Evolutionary conservation across 2,329 filamentous ascomycete genomes (phyloP).

Genomic region (Colletotrichum viniferum): DNA sequence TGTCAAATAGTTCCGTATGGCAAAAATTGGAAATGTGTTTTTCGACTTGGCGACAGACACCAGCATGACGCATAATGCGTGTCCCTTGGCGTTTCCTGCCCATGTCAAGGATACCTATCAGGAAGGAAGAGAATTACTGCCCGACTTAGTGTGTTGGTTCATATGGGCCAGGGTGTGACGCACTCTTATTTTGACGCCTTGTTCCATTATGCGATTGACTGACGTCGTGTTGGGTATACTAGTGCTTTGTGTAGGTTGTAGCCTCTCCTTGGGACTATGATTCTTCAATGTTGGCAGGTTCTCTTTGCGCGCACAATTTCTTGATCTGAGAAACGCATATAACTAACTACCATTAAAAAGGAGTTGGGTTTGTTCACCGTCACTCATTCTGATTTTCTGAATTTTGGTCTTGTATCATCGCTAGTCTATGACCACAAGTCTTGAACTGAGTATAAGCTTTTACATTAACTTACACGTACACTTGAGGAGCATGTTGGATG

Average conservation of each 20-base stretch:
- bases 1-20: no score
- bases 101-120: background rate
- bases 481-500: background rate
- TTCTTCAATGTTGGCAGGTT: background rate
- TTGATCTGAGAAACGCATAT: background rate
- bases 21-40: no score
- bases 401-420: no score
- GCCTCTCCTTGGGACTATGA: no score
- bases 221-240: fast-evolving
- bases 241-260: fast-evolving
- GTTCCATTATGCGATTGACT: background rate
- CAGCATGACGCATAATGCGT: background rate
- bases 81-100: background rate
- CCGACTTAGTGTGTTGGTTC: background rate
- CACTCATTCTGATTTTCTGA: no score
- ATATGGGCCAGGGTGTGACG: background rate
- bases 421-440: fast-evolving
- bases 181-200: background rate
- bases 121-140: background rate
- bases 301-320: background rate
- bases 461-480: fast-evolving
- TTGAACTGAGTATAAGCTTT: background rate
- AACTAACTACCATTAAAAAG: fast-evolving
- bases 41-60: background rate
- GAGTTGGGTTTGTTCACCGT: fast-evolving